Conservation (phyloP, 768 basidiomycete genomes). For the Mrakia hoshinonis region DNA sequence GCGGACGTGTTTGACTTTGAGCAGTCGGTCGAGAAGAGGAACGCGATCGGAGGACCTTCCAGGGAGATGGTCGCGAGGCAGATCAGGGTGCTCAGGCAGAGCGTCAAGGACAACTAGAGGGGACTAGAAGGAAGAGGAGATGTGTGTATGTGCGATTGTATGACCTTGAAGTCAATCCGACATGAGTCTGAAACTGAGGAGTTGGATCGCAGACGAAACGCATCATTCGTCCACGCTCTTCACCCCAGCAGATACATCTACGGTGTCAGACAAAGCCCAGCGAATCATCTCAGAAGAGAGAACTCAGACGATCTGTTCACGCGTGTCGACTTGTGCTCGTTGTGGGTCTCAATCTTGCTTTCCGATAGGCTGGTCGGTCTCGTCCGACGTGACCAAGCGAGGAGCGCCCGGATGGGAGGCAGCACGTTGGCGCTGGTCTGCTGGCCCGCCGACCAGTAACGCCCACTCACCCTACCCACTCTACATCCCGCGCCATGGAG, state of each 20-base stretch:
- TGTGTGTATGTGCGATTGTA: neutral
- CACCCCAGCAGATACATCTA: no score
- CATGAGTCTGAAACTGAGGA: neutral
- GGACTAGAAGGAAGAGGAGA: neutral
- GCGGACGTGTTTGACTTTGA: conserved; percentile 82
- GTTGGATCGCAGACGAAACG: no score
- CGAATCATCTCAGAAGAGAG: no score
- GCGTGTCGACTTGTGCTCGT: no score
- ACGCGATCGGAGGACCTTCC: conserved; percentile 87
- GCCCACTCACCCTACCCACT: neutral
- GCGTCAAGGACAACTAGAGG: neutral
- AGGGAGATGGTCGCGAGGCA: conserved; percentile 75
- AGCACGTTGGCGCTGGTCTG: neutral
- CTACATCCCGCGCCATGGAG: neutral
- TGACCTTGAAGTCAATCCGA: neutral
- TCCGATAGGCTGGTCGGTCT: neutral
- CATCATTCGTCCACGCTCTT: no score
- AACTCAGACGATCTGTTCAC: no score
- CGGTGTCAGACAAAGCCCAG: no score
- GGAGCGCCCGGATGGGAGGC: no score
- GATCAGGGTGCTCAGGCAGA: conserved; percentile 58
- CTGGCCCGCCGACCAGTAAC: neutral
- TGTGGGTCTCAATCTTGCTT: no score
- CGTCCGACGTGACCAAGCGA: neutral
- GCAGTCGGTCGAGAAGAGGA: conserved; percentile 81